Conservation (phyloP, 345 rosid species). For the Iberis pinnata region DNA sequence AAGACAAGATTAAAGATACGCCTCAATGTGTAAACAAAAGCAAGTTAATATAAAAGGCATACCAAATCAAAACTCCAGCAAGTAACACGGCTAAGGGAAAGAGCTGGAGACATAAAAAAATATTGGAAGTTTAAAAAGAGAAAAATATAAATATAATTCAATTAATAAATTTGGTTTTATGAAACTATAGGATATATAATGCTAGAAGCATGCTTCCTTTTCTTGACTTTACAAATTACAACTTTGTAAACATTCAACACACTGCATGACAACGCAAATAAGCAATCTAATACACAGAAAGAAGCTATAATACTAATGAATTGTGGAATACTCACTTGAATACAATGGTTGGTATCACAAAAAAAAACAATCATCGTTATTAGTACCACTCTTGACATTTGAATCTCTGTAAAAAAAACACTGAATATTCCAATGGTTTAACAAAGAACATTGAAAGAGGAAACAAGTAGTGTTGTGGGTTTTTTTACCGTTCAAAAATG, state of each 20-base stretch:
- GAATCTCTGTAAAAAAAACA: slow-evolving; percentile 41
- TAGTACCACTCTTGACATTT: slow-evolving; percentile 50
- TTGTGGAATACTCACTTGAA: slow-evolving; percentile 53
- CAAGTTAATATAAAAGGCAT: slow-evolving; percentile 4
- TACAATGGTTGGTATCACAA: slow-evolving; percentile 71
- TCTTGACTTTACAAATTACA: slow-evolving; percentile 62
- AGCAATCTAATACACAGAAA: slow-evolving; percentile 1
- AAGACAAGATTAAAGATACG: slow-evolving; percentile 2
- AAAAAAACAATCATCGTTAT: slow-evolving; percentile 58
- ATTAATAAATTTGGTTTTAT: no score
- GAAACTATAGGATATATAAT: slow-evolving; percentile 63
- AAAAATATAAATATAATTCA: no score
- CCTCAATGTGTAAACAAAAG: neutral
- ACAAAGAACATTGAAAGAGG: neutral
- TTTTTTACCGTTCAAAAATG: slow-evolving; percentile 53
- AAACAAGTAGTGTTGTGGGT: neutral
- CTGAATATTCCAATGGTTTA: neutral
- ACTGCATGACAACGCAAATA: slow-evolving; percentile 38
- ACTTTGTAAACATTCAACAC: slow-evolving; percentile 67
- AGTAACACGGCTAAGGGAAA: slow-evolving; percentile 66
- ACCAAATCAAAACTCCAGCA: slow-evolving; percentile 84
- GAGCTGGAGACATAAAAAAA: slow-evolving; percentile 63
- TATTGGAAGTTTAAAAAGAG: no score
- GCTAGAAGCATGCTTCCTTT: slow-evolving; percentile 87
- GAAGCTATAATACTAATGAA: no score